phyloP scores from a whole-genome alignment of 31 red algal species.

The Asparagopsis taxiformis region DNA sequence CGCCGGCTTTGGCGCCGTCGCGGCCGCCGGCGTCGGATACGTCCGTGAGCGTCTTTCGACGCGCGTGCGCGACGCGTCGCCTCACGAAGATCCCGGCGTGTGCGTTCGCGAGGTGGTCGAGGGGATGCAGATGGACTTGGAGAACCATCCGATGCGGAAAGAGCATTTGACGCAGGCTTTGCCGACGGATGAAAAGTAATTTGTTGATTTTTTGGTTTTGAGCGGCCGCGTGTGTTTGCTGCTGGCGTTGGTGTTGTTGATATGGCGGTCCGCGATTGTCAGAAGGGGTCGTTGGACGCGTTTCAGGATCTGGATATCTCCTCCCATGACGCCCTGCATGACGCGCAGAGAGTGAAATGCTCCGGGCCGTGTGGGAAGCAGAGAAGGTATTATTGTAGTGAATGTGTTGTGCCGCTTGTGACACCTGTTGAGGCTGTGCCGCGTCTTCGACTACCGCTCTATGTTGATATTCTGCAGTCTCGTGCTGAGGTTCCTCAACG shows the following conservation, averaged over 20 bases:
- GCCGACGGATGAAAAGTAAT: no score
- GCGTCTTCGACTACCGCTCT: conserved; percentile 24
- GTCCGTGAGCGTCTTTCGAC: conserved; percentile 6
- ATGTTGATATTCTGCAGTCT: conserved; percentile 53
- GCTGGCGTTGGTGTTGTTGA: no score
- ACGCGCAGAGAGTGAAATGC: conserved; percentile 15
- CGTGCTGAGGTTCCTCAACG: conserved; percentile 35
- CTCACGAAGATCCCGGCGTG: not conserved
- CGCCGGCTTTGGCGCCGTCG: conserved; percentile 42
- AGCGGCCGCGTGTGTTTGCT: no score
- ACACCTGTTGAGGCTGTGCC: conserved; percentile 10
- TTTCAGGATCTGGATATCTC: conserved; percentile 35
- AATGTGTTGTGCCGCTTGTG: conserved; percentile 39
- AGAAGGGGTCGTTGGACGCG: not conserved
- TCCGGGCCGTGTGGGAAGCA: conserved; percentile 26
- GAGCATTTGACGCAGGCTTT: no score
- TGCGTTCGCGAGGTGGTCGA: not conserved
- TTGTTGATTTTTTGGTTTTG: no score
- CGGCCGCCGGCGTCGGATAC: conserved; percentile 16
- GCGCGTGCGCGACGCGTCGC: not conserved
- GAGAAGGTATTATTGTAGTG: conserved; percentile 41
- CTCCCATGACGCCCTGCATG: conserved; percentile 15
- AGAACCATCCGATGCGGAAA: not conserved
- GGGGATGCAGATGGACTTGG: not conserved
- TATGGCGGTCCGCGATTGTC: no score